phyloP scores from a whole-genome alignment of 2,329 filamentous ascomycete species.

The Exophiala phaeomuriformis region DNA sequence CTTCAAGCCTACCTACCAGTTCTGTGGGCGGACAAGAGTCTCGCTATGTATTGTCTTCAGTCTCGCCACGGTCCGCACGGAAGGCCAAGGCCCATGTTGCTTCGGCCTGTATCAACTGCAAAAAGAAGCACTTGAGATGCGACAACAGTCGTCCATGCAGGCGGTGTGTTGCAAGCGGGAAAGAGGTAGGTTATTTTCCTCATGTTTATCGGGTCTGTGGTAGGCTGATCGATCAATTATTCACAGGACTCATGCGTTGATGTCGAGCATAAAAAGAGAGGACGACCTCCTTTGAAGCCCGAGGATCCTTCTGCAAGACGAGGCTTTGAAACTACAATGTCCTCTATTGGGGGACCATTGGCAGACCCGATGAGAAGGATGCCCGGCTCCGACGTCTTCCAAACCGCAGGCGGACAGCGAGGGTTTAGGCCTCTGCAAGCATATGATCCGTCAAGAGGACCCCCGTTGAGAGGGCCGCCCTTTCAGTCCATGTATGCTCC shows the following conservation, averaged over 20 bases:
- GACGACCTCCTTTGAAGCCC: constrained; percentile 22
- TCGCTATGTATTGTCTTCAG: constrained; percentile 21
- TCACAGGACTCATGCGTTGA: constrained; percentile 39
- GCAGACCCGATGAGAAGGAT: constrained; percentile 9
- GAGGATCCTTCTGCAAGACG: constrained; percentile 16
- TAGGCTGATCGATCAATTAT: constrained; percentile 6
- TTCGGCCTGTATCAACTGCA: constrained; percentile 44
- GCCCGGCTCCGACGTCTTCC: constrained; percentile 10
- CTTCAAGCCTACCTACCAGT: constrained; percentile 7
- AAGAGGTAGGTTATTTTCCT: constrained; percentile 35
- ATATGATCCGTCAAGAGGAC: constrained; percentile 5
- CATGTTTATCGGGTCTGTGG: not conserved
- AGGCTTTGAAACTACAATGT: constrained; percentile 8
- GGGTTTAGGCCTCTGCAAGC: constrained; percentile 15
- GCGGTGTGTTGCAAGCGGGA: constrained; percentile 41
- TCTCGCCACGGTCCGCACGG: constrained; percentile 35
- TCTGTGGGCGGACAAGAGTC: constrained; percentile 18
- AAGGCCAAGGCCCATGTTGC: constrained; percentile 44
- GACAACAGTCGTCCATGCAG: constrained; percentile 41
- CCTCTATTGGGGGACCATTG: constrained; percentile 2
- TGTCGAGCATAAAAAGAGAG: constrained; percentile 42
- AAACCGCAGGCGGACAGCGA: constrained; percentile 2
- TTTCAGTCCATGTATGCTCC: constrained; percentile 17
- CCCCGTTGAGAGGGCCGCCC: constrained; percentile 5
- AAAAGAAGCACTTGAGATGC: constrained; percentile 43